Percentiles rank a stretch among this genome's conserved stretches.
These are phyloP conservation scores for Letharia columbiana DNA, from an alignment of 495 filamentous ascomycete genomes.

Conservation along the genomic window DNA sequence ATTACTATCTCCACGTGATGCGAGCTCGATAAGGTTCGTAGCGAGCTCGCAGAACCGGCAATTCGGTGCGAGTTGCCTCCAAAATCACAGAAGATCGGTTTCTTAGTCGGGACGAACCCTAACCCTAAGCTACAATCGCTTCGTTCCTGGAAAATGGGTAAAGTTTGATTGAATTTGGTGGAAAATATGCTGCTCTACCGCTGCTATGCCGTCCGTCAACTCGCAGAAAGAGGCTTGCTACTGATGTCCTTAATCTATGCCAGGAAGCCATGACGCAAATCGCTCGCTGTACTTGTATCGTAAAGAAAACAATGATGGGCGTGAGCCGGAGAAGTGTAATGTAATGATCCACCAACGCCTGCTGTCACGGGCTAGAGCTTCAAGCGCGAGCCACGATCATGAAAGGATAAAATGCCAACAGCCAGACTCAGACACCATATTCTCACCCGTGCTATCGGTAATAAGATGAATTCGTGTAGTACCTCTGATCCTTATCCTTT, in stretches of 20 bases:
- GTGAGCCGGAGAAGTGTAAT: neutral
- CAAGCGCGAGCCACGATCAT: neutral
- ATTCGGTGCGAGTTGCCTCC: too few relatives aligned
- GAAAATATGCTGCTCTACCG: neutral
- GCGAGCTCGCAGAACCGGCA: too few relatives aligned
- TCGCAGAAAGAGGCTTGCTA: neutral
- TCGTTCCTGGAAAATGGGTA: neutral
- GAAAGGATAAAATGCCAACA: neutral
- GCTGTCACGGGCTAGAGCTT: neutral
- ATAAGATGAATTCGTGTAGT: neutral
- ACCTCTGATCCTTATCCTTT: neutral
- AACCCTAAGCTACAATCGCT: too few relatives aligned
- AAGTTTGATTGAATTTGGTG: neutral
- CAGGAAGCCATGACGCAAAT: neutral
- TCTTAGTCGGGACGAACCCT: too few relatives aligned
- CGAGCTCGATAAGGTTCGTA: too few relatives aligned
- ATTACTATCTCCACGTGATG: too few relatives aligned
- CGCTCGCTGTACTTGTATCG: neutral
- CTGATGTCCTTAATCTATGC: neutral
- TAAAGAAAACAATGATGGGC: neutral
- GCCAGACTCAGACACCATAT: neutral
- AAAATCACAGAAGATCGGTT: too few relatives aligned
- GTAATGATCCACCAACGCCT: conserved; percentile 1
- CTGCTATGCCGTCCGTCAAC: neutral
- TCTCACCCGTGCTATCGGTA: neutral